Base-by-base conservation (phyloP, 1,139 yeast genomes). In the Scheffersomyces illinoinensis region DNA sequence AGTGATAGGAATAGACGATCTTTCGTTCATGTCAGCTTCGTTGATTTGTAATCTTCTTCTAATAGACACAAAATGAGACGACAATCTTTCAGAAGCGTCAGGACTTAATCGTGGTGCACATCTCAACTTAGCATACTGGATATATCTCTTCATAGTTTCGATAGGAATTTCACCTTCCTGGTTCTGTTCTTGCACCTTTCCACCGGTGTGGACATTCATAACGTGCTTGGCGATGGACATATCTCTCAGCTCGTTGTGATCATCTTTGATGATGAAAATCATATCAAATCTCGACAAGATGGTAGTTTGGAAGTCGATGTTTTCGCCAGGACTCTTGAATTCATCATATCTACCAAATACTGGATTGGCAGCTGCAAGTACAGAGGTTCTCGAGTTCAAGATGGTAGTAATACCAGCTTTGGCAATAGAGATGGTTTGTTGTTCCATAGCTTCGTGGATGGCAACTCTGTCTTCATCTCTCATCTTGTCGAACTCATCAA, bases 361-460 rank as follows among this genome's bases (percentile, higher is more conserved):
- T 7, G 99, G 99, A 74, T 96, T 96, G 5, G 99, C 99, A 26
- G 99, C 99, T 0, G 99, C 99, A 56, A 96, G 80, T 1, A 96
- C 99, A 50, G 97, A 89, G 0, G 99, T 95, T 77, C 99, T 85
- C 1, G 99, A 93, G 73, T 95, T 95, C 65, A 95, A 83, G 59
- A 95, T 93, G 0, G 99, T 96, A 4, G 98, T 95, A 67, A 95
- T 95, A 74, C 99, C 99, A 10, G 99, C 99, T 74, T 95, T 95
- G 54, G 99, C 99, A 72, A 95, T 93, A n/a, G 98, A 93, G 65
- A 95, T 95, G 0, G 99, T 95, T 76, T 95, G 99, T 76, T 95
- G 99, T 79, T 95, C 99, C 99, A 95, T 95, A 8, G 99, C 99
- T 81, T 95, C 99, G 75, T 95, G 99, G 67, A 95, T 96, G 0